Evolutionary conservation across 768 basidiomycete species (phyloP).

Genomic region (Butyriboletus loyo): DNA sequence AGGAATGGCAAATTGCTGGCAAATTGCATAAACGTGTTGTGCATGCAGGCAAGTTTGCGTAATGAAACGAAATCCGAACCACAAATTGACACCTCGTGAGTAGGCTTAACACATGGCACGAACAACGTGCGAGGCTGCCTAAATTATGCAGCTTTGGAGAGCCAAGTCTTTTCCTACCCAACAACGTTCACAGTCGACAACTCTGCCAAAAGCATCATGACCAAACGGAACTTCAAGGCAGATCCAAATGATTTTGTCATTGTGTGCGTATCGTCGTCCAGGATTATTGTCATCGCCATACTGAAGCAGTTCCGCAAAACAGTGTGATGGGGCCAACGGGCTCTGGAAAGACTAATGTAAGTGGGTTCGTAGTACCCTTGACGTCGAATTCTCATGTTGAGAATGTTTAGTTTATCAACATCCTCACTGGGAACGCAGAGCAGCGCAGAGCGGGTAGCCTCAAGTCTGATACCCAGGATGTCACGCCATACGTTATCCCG

Average conservation of each 20-base stretch:
- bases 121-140: background rate
- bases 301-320: background rate
- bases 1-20: background rate
- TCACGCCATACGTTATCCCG: slow-evolving; percentile 1
- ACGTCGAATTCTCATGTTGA: background rate
- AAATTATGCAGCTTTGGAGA: background rate
- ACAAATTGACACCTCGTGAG: too few relatives aligned
- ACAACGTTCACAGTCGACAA: background rate
- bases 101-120: background rate
- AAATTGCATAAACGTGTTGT: background rate
- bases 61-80: background rate
- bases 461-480: slow-evolving; percentile 7
- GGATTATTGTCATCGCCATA: background rate
- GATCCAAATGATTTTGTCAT: slow-evolving; percentile 9
- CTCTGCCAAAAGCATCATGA: background rate
- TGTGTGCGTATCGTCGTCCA: slow-evolving; percentile 4
- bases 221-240: background rate
- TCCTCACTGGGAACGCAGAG: slow-evolving; percentile 2
- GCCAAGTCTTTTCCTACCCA: background rate
- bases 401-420: slow-evolving; percentile 12
- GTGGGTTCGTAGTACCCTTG: background rate
- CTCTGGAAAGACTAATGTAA: slow-evolving; percentile 23
- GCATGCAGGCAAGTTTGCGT: background rate
- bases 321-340: slow-evolving; percentile 27
- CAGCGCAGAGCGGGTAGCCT: background rate